Base-by-base conservation (phyloP, 192 early-diverging fungal genomes). In the Bifiguratus adelaidae region DNA sequence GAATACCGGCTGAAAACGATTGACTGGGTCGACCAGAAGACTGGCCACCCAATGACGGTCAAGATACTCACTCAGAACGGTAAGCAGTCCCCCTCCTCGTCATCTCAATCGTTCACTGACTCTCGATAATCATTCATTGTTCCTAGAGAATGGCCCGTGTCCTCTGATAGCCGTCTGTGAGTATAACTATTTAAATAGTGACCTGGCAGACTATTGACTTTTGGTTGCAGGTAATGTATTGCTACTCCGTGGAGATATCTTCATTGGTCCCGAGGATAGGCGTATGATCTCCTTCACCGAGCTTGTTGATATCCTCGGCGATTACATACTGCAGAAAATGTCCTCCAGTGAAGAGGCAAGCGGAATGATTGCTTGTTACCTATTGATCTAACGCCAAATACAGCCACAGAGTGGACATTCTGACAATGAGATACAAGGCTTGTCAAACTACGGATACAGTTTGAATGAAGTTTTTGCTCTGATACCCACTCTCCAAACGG, bases 1-100 rank as follows among this genome's bases (percentile, higher is more conserved):
- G 61, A 80, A 50, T 87, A 91, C 64, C 71, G 77, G 16, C 65
- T 91, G 3, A 91, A 91, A 53, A 68, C 73, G 12, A 72, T 91
- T 34, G 69, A 67, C 46, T 87, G 80, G 80, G 52, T 58, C 26
- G 78, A 81, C 47, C 51, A 63, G 11, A 35, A 36, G 15, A 73
- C 73, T 4, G 51, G 66, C 4, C 28, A 62, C n/a, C 42, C 55
- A 41, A 60, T 67, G 41, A 50, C 64, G 4, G 67, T 89, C 22
- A 74, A 78, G 45, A 86, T 95, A 33, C 78, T 88, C 27, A 92
- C 91, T 4, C 92, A 95, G 66, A 92, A 92, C 66, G 61, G 74
- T 78, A 68, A 33, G 51, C 26, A 5, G 1, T 1, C 19, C 5
- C 51, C 19, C 23, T 32, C 18, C n/a, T 25, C 22, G 1, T 42